phyloP scores from a whole-genome alignment of 768 basidiomycete genomes.

The Mycena filopes region DNA sequence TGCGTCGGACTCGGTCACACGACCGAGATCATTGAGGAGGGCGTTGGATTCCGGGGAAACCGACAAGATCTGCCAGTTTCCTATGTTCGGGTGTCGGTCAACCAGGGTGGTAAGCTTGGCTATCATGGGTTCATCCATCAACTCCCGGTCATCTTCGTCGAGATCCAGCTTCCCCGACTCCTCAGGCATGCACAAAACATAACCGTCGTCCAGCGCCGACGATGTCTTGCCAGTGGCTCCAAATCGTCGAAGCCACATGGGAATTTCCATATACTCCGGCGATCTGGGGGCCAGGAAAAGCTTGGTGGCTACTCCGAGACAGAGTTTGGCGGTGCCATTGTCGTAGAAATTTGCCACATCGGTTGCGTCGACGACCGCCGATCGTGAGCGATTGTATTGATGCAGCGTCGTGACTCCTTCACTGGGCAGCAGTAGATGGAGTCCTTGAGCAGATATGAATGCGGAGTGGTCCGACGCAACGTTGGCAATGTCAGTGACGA shows the following conservation, averaged over 20 bases:
- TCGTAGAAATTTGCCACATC: background rate
- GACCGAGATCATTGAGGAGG: background rate
- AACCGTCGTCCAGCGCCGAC: background rate
- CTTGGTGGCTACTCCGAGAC: background rate
- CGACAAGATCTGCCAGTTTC: background rate
- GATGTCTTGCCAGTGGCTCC: background rate
- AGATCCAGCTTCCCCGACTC: background rate
- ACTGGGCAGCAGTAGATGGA: background rate
- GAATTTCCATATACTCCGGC: background rate
- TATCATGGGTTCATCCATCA: background rate
- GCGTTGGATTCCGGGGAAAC: background rate
- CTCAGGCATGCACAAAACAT: background rate
- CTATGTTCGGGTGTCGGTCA: background rate
- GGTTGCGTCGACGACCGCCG: background rate
- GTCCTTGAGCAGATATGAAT: background rate
- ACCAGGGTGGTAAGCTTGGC: background rate
- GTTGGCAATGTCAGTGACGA: background rate
- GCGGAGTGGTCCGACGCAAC: background rate
- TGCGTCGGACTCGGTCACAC: no score
- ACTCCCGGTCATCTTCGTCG: background rate
- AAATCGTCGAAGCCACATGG: background rate
- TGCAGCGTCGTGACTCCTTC: background rate
- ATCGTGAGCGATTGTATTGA: background rate
- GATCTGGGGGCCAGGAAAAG: background rate
- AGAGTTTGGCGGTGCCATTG: background rate